Evolutionary conservation across 106 monocot genomes (phyloP).

Genomic region (Apostasia shenzhenica): DNA sequence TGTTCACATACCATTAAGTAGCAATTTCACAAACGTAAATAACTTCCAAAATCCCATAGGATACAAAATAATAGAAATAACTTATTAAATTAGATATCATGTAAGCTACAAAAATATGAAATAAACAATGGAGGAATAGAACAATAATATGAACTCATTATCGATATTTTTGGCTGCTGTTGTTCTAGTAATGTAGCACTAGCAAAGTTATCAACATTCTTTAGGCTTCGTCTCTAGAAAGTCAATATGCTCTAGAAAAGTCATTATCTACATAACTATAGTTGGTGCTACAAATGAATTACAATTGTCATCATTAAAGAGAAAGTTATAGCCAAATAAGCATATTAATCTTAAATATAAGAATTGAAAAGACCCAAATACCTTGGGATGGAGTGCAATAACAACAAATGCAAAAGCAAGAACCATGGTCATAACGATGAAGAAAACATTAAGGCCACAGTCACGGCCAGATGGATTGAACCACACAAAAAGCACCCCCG

Average conservation of each 20-base stretch:
- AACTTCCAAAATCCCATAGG: too few relatives aligned
- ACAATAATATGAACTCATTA: too few relatives aligned
- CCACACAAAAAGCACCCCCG: conserved; percentile 80
- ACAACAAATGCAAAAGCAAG: conserved; percentile 79
- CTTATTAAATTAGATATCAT: too few relatives aligned
- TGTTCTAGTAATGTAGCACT: background rate
- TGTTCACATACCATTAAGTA: too few relatives aligned
- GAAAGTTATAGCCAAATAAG: background rate
- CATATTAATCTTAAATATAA: too few relatives aligned
- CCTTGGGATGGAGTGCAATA: conserved; percentile 81
- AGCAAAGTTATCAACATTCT: background rate
- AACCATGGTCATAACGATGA: conserved; percentile 87
- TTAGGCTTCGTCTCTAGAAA: background rate
- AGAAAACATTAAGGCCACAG: conserved; percentile 85
- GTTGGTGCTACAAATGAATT: background rate
- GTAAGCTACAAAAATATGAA: too few relatives aligned
- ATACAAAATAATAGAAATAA: too few relatives aligned
- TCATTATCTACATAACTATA: background rate
- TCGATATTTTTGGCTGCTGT: background rate
- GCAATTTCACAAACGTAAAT: too few relatives aligned
- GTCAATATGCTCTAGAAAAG: background rate
- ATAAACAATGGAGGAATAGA: too few relatives aligned
- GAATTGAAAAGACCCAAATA: conserved; percentile 8
- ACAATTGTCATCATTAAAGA: background rate
- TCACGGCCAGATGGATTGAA: conserved; percentile 91